These are phyloP conservation scores for Epichloe elymi DNA, from an alignment of 2,329 filamentous ascomycete genomes.

Conservation along the genomic window DNA sequence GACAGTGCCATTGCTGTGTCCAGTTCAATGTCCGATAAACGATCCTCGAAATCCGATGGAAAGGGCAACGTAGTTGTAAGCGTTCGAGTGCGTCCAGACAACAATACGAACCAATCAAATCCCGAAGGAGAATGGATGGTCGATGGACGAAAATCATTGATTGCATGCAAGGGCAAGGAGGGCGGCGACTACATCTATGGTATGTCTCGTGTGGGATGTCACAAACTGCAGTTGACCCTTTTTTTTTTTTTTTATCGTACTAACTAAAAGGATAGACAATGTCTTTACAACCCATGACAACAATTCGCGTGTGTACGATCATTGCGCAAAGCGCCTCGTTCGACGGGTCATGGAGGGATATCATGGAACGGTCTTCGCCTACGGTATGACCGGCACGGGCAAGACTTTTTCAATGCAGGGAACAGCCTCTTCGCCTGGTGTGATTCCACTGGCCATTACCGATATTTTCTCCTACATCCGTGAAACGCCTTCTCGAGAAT, in stretches of 20 bases:
- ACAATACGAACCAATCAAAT: slow-evolving; percentile 44
- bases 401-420: slow-evolving; percentile 99
- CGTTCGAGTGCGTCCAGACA: slow-evolving; percentile 81
- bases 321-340: slow-evolving; percentile 84
- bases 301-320: slow-evolving; percentile 89
- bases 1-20: slow-evolving; percentile 16
- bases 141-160: slow-evolving; percentile 67
- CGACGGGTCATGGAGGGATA: slow-evolving; percentile 98
- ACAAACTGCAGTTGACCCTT: background rate
- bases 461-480: slow-evolving; percentile 99
- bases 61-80: slow-evolving; percentile 96
- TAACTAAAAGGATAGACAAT: slow-evolving; percentile 52
- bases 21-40: slow-evolving; percentile 27
- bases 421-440: slow-evolving; percentile 85
- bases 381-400: slow-evolving; percentile 97
- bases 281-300: slow-evolving; percentile 91
- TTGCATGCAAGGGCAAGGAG: slow-evolving; percentile 77
- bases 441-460: slow-evolving; percentile 93
- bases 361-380: slow-evolving; percentile 94
- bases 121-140: slow-evolving; percentile 83
- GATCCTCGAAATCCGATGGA: slow-evolving; percentile 47
- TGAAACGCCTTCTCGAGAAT: slow-evolving; percentile 89
- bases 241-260: slow-evolving; percentile 9
- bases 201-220: slow-evolving; percentile 28
- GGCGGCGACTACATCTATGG: slow-evolving; percentile 88